A percentile compares a stretch with the other conserved stretches of the same genome.
Conservation (phyloP, 2,329 filamentous ascomycete species). For the Sarocladiaceae sp. region DNA sequence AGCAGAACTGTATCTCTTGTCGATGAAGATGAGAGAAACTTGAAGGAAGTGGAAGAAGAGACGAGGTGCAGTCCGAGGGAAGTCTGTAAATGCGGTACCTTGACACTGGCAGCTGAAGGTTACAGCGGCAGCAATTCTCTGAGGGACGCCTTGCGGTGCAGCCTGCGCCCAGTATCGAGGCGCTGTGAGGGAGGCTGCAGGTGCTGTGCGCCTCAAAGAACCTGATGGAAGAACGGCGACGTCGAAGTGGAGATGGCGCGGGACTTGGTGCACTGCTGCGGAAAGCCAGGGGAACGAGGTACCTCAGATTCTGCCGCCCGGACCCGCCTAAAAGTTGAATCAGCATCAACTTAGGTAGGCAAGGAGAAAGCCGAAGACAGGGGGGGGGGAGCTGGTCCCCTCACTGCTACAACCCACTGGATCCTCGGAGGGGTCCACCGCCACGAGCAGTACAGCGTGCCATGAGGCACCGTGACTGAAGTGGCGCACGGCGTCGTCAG, state of each 20-base stretch:
- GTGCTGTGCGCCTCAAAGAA: slow-evolving; percentile 35
- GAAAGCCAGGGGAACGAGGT: too few relatives aligned
- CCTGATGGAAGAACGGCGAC: slow-evolving; percentile 35
- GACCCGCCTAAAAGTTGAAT: slow-evolving; percentile 3
- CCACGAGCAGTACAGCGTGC: too few relatives aligned
- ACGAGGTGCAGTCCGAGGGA: neutral
- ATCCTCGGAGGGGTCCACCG: too few relatives aligned
- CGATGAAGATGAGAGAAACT: slow-evolving; percentile 1
- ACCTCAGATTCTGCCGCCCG: neutral
- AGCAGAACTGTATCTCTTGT: neutral
- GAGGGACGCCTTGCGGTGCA: slow-evolving; percentile 5
- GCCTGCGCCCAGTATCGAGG: too few relatives aligned
- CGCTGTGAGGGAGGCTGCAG: slow-evolving; percentile 14
- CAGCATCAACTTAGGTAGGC: neutral
- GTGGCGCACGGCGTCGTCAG: too few relatives aligned
- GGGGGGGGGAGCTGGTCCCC: too few relatives aligned
- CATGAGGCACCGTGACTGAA: too few relatives aligned
- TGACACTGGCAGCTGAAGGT: neutral
- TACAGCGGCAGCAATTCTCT: too few relatives aligned
- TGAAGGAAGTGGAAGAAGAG: neutral
- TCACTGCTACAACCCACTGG: too few relatives aligned
- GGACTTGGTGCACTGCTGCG: slow-evolving; percentile 15
- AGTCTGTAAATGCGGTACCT: neutral
- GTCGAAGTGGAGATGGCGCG: slow-evolving; percentile 30
- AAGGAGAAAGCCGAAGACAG: neutral